Evolutionary conservation across 2,329 filamentous ascomycete genomes (phyloP), one percentile per base, ranked within the genome.

Genomic region (Daldinia eschscholtzii): DNA sequence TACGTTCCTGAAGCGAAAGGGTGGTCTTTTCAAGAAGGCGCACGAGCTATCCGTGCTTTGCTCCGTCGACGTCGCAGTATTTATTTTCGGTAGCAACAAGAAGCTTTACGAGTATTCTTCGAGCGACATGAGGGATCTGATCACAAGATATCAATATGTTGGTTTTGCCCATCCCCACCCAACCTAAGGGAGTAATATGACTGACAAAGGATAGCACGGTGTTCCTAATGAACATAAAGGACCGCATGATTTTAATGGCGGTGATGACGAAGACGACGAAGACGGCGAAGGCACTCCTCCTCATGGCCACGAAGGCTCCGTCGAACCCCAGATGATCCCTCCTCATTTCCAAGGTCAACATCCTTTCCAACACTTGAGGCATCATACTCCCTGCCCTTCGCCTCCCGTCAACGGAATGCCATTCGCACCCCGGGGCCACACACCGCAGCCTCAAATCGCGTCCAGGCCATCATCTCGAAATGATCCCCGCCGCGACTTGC

Each of bases 51-150:
- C 95, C 60, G 96, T 99, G 53, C 91, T 99, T 71, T 99, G 96
- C 81, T 98, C 94, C 42, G 96, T 99, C 79, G 96, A 99, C 80
- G 96, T 99, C 74, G 96, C 96, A 44, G 96, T 99, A 77, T 96
- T 99, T 80, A 98, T 99, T 77, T 98, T 98, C 79, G 95, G 95
- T 72, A 94, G 93, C 83, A 99, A 99, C 82, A 99, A 98, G 87
- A 98, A 98, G 84, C 87, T 99, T 28, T 98, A 98, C 82, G 94
- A 99, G 81, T 99, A 97, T 81, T 98, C 94, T 12, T 98, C 95
- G 18, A 86, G 89, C 75, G 93, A 98, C 80, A 97, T 99, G 88
- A 91, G 91, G 79, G 93, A 98, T 72, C 92, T 97, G 57, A 89
- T 99, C 73, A 88, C 88, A 58, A 89, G 93, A 79, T 97, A 97